A percentile compares a stretch with the other conserved stretches of the same genome.
phyloP scores from a whole-genome alignment of 768 basidiomycete genomes.

The Boletus speciosus region DNA sequence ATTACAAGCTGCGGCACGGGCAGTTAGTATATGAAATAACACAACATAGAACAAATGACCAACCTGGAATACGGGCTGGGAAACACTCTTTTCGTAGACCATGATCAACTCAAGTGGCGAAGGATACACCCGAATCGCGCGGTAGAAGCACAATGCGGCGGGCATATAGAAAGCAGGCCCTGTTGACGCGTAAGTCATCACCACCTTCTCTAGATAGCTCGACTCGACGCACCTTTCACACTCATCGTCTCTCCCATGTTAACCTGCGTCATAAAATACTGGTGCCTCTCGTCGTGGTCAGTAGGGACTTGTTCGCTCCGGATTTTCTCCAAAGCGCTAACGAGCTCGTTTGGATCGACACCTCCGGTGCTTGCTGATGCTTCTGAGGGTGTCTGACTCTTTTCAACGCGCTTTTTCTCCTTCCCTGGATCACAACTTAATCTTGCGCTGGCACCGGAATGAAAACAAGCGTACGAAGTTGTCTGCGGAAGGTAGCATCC shows the following conservation, averaged over 20 bases:
- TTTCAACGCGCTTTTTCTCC: slow-evolving; percentile 86
- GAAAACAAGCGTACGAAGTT: slow-evolving; percentile 60
- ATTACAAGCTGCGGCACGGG: slow-evolving; percentile 53
- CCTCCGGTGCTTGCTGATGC: slow-evolving; percentile 21
- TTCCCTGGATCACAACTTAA: slow-evolving; percentile 54
- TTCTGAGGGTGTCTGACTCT: slow-evolving; percentile 51
- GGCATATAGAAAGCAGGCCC: slow-evolving; percentile 76
- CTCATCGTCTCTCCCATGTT: slow-evolving; percentile 83
- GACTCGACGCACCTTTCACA: slow-evolving; percentile 51
- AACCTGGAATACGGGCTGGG: slow-evolving; percentile 76
- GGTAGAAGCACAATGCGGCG: slow-evolving; percentile 88
- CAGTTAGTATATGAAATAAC: slow-evolving; percentile 5
- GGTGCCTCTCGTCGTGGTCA: slow-evolving; percentile 75
- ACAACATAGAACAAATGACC: slow-evolving; percentile 8
- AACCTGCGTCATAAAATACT: slow-evolving; percentile 90
- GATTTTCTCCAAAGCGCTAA: slow-evolving; percentile 60
- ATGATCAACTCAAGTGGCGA: slow-evolving; percentile 90
- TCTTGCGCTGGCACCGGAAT: neutral
- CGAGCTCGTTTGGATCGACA: slow-evolving; percentile 52
- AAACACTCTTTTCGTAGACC: slow-evolving; percentile 91
- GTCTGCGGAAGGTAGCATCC: slow-evolving; percentile 83
- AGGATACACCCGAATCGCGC: slow-evolving; percentile 92
- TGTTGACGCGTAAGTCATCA: slow-evolving; percentile 30
- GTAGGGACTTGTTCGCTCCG: slow-evolving; percentile 66
- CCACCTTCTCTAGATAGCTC: neutral